Evolutionary conservation across 306 rosid species (phyloP), one percentile per base, ranked within the genome.

Genomic region (Prosopis cineraria): DNA sequence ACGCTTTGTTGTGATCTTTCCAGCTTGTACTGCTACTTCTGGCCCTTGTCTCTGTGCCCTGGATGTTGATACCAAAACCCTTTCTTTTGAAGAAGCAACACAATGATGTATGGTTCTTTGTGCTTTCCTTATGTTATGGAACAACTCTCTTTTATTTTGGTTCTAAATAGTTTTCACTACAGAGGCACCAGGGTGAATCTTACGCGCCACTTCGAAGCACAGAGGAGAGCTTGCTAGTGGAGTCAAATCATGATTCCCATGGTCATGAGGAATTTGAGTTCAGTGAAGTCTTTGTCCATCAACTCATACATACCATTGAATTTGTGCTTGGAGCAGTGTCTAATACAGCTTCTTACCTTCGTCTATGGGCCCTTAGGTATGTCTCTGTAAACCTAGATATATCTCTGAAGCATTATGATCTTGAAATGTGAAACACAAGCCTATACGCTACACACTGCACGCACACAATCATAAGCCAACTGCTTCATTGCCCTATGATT

Each of bases 61-160:
- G 99, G 99, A 96, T 96, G 99, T 93, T 96, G 62, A 69, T 96
- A 70, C 99, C 99, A 43, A 96, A 96, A 84, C 99, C 99, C 70
- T 92, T 96, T 81, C 88, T 96, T 63, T 85, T 96, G 91, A 96
- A 91, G 94, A 93, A 76, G 83, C 99, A 96, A 79, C 89, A 91
- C 44, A 79, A 93, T 87, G 89, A 82, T 67, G 99, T 96, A 88
- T 79, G 86, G 75, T 82, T 41, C 64, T 68, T 40, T 71, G 58
- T 48, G 71, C 68, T 65, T 70, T 43, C 25, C 47, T 48, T 30
- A 10, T 0, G 36, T 63, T 33, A n/a, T 55, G 75, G 30, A 56
- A 36, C 59, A 19, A 67, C 39, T 47, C 41, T 37, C 53, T 29
- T 52, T 48, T 76, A 10, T 72, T 43, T 76, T 65, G 22, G 64